Conservation (phyloP, 164 flowering plant species). For the Liriodendron chinense region DNA sequence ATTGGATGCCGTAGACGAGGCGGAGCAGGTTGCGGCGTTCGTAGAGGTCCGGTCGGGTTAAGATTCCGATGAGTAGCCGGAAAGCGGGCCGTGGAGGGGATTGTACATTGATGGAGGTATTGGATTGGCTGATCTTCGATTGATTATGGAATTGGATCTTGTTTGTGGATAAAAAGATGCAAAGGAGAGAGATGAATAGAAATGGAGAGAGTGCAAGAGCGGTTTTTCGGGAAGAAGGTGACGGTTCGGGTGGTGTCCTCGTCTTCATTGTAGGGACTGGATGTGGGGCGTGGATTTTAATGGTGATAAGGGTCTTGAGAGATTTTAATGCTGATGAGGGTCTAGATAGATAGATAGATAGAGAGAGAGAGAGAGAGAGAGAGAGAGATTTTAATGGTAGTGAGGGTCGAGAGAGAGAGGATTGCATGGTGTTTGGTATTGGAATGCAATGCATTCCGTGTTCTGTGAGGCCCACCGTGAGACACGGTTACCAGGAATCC, state of each 20-base stretch:
- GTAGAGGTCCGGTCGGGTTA: conserved; percentile 71
- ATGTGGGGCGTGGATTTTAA: neutral
- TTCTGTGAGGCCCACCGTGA: too few species aligned
- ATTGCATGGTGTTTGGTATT: too few species aligned
- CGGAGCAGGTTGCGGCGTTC: conserved; percentile 73
- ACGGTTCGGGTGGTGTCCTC: neutral
- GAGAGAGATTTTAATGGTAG: too few species aligned
- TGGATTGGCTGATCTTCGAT: neutral
- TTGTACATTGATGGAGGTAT: neutral
- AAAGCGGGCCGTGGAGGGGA: conserved; percentile 28
- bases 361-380: too few species aligned
- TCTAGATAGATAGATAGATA: too few species aligned
- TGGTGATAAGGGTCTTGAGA: too few species aligned
- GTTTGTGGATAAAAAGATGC: conserved; percentile 61
- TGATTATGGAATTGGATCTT: conserved; percentile 53
- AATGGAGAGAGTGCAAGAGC: conserved; percentile 43
- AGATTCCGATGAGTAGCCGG: conserved; percentile 67
- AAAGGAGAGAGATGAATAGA: conserved; percentile 55
- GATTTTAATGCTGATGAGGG: too few species aligned
- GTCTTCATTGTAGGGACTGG: neutral
- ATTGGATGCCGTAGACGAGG: conserved; percentile 64
- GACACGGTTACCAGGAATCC: too few species aligned
- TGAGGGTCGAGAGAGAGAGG: too few species aligned
- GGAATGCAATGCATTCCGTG: too few species aligned
- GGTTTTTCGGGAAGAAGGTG: neutral